Evolutionary conservation across 257 asterid species (phyloP).

Genomic region (Marsdenia floribunda): DNA sequence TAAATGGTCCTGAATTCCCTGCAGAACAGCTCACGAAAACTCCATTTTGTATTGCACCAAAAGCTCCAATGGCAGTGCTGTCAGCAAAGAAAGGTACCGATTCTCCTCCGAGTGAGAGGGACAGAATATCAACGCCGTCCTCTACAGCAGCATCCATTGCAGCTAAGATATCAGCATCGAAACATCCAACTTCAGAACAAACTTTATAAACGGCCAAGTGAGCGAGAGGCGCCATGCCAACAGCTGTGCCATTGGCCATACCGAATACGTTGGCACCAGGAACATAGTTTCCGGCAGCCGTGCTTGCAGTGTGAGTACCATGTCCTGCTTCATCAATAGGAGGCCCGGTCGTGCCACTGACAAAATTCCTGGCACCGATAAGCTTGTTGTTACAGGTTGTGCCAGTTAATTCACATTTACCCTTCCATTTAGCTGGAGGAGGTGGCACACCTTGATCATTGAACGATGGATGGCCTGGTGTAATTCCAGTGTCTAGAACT

Average conservation of each 20-base stretch:
- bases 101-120: slow-evolving; percentile 18
- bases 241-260: slow-evolving; percentile 45
- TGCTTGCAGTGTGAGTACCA: slow-evolving; percentile 43
- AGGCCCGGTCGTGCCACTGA: slow-evolving; percentile 15
- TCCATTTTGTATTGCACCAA: slow-evolving; percentile 21
- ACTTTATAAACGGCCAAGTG: slow-evolving; percentile 42
- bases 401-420: slow-evolving; percentile 28
- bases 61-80: slow-evolving; percentile 20
- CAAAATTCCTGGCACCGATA: slow-evolving; percentile 40
- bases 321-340: slow-evolving; percentile 29
- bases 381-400: slow-evolving; percentile 36
- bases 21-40: slow-evolving; percentile 27
- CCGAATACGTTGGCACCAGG: slow-evolving; percentile 33
- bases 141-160: slow-evolving; percentile 39
- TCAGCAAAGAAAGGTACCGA: slow-evolving; percentile 5
- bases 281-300: slow-evolving; percentile 46
- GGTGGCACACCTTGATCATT: slow-evolving; percentile 30
- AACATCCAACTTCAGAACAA: slow-evolving; percentile 12
- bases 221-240: slow-evolving; percentile 47
- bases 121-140: slow-evolving; percentile 28
- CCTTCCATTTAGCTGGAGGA: slow-evolving; percentile 41
- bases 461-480: slow-evolving; percentile 35
- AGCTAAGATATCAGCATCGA: slow-evolving; percentile 27
- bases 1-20: slow-evolving; percentile 19
- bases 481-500: slow-evolving; percentile 32